A percentile compares a stretch with the other conserved stretches of the same genome.
phyloP scores from a whole-genome alignment of 306 rosid species.

The Cicer yamashitae region DNA sequence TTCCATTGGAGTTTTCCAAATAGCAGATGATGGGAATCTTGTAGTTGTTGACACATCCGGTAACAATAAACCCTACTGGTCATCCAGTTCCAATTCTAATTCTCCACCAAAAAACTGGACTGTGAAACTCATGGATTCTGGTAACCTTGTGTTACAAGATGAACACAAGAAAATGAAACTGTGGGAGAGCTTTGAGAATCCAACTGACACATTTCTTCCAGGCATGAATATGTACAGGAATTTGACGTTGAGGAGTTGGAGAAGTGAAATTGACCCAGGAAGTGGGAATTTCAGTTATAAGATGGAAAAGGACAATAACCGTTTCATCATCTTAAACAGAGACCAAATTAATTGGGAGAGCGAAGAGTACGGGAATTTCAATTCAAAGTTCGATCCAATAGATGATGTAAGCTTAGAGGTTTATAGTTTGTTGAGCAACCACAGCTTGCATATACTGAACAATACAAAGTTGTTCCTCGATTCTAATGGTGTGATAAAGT shows the following conservation, averaged over 20 bases:
- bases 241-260: conserved; percentile 43
- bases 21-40: conserved; percentile 44
- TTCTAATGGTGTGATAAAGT: background rate
- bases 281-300: conserved; percentile 16
- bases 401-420: background rate
- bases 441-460: background rate
- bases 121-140: conserved; percentile 50
- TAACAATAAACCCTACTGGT: background rate
- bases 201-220: conserved; percentile 53
- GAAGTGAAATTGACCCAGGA: background rate
- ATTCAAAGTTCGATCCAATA: background rate
- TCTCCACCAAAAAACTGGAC: background rate
- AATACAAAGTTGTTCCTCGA: conserved; percentile 35
- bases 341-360: conserved; percentile 25
- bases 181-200: conserved; percentile 53
- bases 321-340: background rate
- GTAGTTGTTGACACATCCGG: background rate
- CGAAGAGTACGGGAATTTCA: background rate
- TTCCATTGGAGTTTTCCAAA: conserved; percentile 33
- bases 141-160: conserved; percentile 47
- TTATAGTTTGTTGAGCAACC: background rate
- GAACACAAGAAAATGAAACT: background rate
- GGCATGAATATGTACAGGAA: conserved; percentile 42
- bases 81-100: background rate
- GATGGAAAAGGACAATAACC: background rate